Evolutionary conservation across 148 eudicot genomes (phyloP).

Genomic region (Euryodendron excelsum): DNA sequence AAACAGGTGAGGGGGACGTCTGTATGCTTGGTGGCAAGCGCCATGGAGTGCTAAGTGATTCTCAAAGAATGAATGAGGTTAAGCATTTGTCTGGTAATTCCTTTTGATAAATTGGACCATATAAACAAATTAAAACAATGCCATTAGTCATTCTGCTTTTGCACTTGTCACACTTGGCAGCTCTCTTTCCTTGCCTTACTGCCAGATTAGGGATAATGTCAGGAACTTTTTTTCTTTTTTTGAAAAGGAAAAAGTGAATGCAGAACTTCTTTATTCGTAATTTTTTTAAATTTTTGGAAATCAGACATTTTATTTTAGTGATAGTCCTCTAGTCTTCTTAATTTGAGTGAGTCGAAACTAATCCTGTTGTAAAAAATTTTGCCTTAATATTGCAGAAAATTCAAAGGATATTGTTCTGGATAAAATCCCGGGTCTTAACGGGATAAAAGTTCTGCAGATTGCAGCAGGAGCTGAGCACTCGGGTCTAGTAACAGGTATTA

Average conservation of each 20-base stretch:
- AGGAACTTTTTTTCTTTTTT: no score
- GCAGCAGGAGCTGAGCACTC: constrained; percentile 97
- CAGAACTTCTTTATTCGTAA: neutral
- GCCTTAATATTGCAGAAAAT: constrained; percentile 18
- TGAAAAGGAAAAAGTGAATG: no score
- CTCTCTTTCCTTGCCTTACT: neutral
- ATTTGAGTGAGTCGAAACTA: neutral
- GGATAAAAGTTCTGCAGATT: constrained; percentile 45
- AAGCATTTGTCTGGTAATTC: constrained; percentile 40
- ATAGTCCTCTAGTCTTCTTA: neutral
- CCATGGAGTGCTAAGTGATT: constrained; percentile 54
- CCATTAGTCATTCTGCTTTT: neutral
- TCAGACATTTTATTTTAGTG: neutral
- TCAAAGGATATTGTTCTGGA: constrained; percentile 24
- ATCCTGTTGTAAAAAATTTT: neutral
- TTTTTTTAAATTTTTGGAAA: neutral
- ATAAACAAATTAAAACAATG: neutral
- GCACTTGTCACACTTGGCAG: neutral
- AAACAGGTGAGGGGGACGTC: constrained; percentile 56
- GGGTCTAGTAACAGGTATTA: constrained; percentile 61
- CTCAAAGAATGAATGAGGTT: constrained; percentile 26
- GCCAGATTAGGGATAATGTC: no score
- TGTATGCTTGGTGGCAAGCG: constrained; percentile 77
- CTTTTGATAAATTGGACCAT: neutral
- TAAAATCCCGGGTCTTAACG: constrained; percentile 39